A percentile compares a stretch with the other conserved stretches of the same genome.
phyloP scores from a whole-genome alignment of 345 rosid species.

The Eucalyptus cloeziana region DNA sequence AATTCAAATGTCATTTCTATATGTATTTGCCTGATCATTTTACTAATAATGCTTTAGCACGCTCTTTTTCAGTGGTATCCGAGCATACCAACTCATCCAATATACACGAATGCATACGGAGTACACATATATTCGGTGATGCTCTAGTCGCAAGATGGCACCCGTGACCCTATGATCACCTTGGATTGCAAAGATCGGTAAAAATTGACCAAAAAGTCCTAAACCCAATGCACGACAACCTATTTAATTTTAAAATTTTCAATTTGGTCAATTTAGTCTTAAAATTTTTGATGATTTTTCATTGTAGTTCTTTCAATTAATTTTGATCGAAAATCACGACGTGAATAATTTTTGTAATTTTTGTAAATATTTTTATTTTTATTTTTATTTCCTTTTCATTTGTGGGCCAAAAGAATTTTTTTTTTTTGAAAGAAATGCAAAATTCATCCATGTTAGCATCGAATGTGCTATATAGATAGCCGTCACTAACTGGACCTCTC shows the following conservation, averaged over 20 bases:
- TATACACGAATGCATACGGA: not conserved
- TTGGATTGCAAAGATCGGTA: not conserved
- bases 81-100: rapidly evolving
- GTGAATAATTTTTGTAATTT: not conserved
- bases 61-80: not conserved
- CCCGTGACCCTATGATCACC: not conserved
- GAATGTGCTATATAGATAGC: too few species aligned
- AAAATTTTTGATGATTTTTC: not conserved
- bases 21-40: not conserved
- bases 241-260: too few species aligned
- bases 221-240: rapidly evolving
- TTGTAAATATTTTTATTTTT: rapidly evolving
- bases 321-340: rapidly evolving
- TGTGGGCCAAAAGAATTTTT: too few species aligned
- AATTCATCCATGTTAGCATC: rapidly evolving
- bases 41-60: not conserved
- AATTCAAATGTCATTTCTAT: not conserved
- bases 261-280: not conserved
- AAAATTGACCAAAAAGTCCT: not conserved
- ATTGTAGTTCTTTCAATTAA: too few species aligned
- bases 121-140: not conserved
- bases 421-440: rapidly evolving
- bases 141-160: not conserved
- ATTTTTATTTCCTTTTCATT: too few species aligned
- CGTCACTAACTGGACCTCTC: not conserved